Evolutionary conservation across 2,329 filamentous ascomycete species (phyloP).

Genomic region (Colletotrichum higginsianum): DNA sequence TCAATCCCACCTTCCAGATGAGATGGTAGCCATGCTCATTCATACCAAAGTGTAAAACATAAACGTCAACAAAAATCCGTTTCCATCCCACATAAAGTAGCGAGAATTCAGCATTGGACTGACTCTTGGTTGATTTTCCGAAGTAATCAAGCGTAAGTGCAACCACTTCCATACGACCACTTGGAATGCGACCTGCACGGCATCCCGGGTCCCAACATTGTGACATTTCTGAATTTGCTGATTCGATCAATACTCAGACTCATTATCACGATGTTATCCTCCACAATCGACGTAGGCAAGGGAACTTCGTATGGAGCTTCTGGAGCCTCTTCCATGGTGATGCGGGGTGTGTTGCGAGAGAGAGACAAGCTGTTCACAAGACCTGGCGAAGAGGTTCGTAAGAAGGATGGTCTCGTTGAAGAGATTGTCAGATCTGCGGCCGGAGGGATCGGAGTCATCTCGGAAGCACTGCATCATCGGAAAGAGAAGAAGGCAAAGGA

Average conservation of each 20-base stretch:
- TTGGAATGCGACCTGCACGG: no score
- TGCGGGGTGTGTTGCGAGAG: neutral
- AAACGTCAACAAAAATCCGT: neutral
- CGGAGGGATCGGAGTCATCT: constrained; percentile 41
- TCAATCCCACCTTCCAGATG: neutral
- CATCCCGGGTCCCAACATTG: no score
- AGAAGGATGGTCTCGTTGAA: constrained; percentile 37
- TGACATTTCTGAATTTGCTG: neutral
- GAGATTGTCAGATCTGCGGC: constrained; percentile 41
- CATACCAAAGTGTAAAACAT: no score
- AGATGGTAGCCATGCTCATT: neutral
- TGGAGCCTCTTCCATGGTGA: neutral
- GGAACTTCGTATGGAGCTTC: neutral
- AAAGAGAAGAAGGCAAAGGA: constrained; percentile 38
- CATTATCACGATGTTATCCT: neutral
- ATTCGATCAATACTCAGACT: neutral
- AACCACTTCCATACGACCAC: no score
- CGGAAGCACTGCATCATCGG: constrained; percentile 43
- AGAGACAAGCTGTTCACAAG: constrained; percentile 13
- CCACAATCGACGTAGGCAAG: neutral
- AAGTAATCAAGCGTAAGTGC: neutral
- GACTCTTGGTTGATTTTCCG: neutral
- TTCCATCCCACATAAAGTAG: neutral
- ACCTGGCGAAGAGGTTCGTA: neutral
- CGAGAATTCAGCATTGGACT: neutral